These are phyloP conservation scores for Corynespora cassiicola DNA, from an alignment of 2,329 filamentous ascomycete species.

Conservation along the genomic window DNA sequence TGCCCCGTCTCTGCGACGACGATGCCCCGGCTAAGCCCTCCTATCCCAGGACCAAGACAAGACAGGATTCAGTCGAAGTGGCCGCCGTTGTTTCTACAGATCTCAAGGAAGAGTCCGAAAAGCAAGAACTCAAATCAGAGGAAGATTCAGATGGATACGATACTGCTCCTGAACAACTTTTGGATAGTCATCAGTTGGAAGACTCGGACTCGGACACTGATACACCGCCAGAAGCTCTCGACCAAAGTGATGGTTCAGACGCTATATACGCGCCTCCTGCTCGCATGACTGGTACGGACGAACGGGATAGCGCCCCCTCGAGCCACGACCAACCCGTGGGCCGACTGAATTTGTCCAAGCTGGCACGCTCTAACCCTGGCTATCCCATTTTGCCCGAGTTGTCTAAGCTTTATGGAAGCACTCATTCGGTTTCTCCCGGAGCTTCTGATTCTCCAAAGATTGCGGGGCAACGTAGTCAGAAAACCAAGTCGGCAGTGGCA, in stretches of 20 bases:
- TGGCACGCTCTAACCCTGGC: constrained; percentile 19
- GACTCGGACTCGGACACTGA: constrained; percentile 12
- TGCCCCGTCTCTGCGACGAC: constrained; percentile 72
- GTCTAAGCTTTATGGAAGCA: no score
- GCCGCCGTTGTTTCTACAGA: constrained; percentile 11
- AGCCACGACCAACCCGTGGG: constrained; percentile 25
- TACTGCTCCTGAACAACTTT: constrained; percentile 36
- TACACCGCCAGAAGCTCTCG: constrained; percentile 2
- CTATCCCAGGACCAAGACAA: constrained; percentile 19
- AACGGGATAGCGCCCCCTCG: no score
- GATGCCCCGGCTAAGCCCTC: constrained; percentile 47
- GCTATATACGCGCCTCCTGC: constrained; percentile 12
- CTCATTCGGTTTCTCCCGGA: constrained; percentile 3
- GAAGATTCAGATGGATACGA: constrained; percentile 40
- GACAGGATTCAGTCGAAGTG: constrained; percentile 7
- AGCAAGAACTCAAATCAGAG: constrained; percentile 27
- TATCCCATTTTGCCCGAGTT: constrained; percentile 22
- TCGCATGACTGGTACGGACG: not conserved
- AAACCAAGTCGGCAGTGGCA: not conserved
- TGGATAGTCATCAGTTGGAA: constrained; percentile 29
- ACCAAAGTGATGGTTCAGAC: constrained; percentile 18
- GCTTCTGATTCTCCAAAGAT: constrained; percentile 14
- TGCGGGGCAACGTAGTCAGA: not conserved
- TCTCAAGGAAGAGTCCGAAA: constrained; percentile 11
- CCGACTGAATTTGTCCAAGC: constrained; percentile 22